A percentile compares a stretch with the other conserved stretches of the same genome.
These are phyloP conservation scores for Pythium coloratum DNA, from an alignment of 352 stramenopile species.

Conservation along the genomic window DNA sequence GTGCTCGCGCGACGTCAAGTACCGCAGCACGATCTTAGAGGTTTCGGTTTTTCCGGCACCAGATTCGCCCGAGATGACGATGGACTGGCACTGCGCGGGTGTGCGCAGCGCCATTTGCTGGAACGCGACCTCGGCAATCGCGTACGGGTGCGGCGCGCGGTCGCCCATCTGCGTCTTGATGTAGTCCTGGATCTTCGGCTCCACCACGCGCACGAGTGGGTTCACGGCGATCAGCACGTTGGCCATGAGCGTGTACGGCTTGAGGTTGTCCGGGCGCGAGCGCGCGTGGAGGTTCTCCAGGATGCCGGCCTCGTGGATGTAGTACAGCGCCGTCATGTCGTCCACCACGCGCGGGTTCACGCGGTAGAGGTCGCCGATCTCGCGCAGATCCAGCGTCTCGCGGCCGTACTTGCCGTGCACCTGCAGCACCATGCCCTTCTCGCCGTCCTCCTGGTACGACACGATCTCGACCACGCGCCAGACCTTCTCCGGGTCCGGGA, in stretches of 20 bases:
- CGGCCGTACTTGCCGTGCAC: slow-evolving; percentile 71
- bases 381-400: slow-evolving; percentile 74
- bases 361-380: slow-evolving; percentile 84
- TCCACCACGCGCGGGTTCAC: slow-evolving; percentile 86
- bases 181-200: slow-evolving; percentile 86
- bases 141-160: slow-evolving; percentile 78
- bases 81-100: slow-evolving; percentile 84
- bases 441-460: slow-evolving; percentile 47
- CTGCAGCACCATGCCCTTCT: slow-evolving; percentile 69
- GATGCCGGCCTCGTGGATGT: slow-evolving; percentile 88
- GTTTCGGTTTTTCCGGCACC: slow-evolving; percentile 88
- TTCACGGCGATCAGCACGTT: slow-evolving; percentile 89
- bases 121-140: slow-evolving; percentile 86
- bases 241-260: slow-evolving; percentile 88
- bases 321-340: slow-evolving; percentile 88
- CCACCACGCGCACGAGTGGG: slow-evolving; percentile 74
- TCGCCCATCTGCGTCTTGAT: slow-evolving; percentile 89
- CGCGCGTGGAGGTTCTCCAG: slow-evolving; percentile 78
- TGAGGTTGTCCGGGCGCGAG: slow-evolving; percentile 69
- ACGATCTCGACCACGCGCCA: slow-evolving; percentile 86
- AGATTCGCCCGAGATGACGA: slow-evolving; percentile 86
- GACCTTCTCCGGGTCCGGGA: slow-evolving; percentile 78
- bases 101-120: slow-evolving; percentile 85
- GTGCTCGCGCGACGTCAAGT: slow-evolving; percentile 83
- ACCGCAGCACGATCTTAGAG: slow-evolving; percentile 88